Evolutionary conservation across 73 alveolate genomes (phyloP).

Genomic region (Paramecium pentaurelia): DNA sequence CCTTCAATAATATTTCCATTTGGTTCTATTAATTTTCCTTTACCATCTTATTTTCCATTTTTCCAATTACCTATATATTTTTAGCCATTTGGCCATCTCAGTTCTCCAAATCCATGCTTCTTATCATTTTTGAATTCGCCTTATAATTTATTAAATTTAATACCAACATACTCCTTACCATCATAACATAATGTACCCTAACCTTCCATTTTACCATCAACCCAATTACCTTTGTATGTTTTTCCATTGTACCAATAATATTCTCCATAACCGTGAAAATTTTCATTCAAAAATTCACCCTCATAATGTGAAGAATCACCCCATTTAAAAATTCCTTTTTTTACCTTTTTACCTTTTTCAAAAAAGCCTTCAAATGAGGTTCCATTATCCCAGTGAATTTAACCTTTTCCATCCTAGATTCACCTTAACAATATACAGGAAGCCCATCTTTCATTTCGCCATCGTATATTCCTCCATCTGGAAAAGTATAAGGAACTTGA

Average conservation of each 20-base stretch:
- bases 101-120: not conserved
- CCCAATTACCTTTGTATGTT: conserved; percentile 61
- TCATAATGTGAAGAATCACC: not conserved
- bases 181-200: not conserved
- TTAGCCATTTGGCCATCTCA: not conserved
- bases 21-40: not conserved
- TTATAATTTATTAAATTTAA: not conserved
- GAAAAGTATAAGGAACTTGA: not conserved
- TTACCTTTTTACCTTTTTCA: not conserved
- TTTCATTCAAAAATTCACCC: not conserved
- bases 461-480: conserved; percentile 18
- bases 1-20: not conserved
- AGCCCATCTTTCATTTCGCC: conserved; percentile 6
- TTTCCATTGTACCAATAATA: conserved; percentile 73
- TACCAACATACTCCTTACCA: conserved; percentile 26
- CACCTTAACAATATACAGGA: conserved; percentile 5
- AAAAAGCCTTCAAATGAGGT: conserved; percentile 1
- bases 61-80: not conserved
- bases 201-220: not conserved
- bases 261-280: conserved; percentile 37
- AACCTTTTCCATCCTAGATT: conserved; percentile 36
- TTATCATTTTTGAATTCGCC: conserved; percentile 8
- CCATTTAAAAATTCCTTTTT: not conserved
- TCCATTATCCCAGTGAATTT: not conserved
- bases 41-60: not conserved